These are phyloP conservation scores for Cerioporus squamosus DNA, from an alignment of 1,284 basidiomycete genomes.

Conservation along the genomic window DNA sequence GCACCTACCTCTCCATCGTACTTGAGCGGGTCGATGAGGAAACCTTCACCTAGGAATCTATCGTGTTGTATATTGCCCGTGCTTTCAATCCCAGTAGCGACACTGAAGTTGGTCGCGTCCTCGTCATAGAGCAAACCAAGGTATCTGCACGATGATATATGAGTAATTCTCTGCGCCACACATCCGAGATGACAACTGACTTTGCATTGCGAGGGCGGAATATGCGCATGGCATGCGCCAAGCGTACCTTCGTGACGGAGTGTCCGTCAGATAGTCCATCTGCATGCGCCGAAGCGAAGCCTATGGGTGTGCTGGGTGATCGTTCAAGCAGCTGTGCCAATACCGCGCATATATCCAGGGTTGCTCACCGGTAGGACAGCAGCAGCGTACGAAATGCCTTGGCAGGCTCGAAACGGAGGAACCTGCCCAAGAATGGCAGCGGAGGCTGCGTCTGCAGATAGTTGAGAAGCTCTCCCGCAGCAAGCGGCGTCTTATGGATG, in stretches of 20 bases:
- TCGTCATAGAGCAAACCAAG: conserved; percentile 58
- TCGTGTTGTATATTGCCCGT: conserved; percentile 5
- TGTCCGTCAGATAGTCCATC: no score
- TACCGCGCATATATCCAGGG: background rate
- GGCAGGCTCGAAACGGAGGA: conserved; percentile 76
- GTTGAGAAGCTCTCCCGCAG: conserved; percentile 62
- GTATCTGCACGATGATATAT: conserved; percentile 43
- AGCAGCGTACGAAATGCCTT: conserved; percentile 74
- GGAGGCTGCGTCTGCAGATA: conserved; percentile 58
- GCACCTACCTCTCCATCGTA: conserved; percentile 60
- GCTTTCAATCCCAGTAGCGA: background rate
- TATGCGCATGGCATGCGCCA: conserved; percentile 60
- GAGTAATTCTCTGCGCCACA: background rate
- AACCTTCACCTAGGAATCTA: conserved; percentile 36
- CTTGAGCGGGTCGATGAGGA: conserved; percentile 58
- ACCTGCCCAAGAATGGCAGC: conserved; percentile 68
- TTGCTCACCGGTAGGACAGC: conserved; percentile 69
- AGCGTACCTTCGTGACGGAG: conserved; percentile 29
- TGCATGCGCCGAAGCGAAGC: no score
- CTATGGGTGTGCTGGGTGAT: background rate
- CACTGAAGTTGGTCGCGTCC: conserved; percentile 44
- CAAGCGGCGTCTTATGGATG: conserved; percentile 51
- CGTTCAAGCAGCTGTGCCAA: background rate
- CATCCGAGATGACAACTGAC: conserved; percentile 33
- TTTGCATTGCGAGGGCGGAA: conserved; percentile 47